Evolutionary conservation across 768 basidiomycete genomes (phyloP).

Genomic region (Hypholoma fasciculare): DNA sequence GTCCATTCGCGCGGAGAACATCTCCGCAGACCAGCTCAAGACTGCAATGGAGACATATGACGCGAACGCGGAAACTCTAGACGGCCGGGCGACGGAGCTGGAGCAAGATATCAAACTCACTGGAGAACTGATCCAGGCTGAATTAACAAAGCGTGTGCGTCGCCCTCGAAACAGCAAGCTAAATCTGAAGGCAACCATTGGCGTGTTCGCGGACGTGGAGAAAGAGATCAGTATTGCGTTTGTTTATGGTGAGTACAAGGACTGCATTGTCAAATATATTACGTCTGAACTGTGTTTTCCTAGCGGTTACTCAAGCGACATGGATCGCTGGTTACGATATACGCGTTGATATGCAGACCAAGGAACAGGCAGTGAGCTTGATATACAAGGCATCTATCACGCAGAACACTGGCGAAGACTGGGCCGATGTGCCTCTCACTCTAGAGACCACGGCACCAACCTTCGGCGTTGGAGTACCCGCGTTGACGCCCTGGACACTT

Average conservation of each 20-base stretch:
- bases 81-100: slow-evolving; percentile 29
- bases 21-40: slow-evolving; percentile 27
- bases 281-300: neutral
- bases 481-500: slow-evolving; percentile 37
- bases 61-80: slow-evolving; percentile 30
- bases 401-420: slow-evolving; percentile 47
- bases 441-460: slow-evolving; percentile 46
- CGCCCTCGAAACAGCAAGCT: slow-evolving; percentile 24
- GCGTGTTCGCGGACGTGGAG: slow-evolving; percentile 35
- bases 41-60: slow-evolving; percentile 34
- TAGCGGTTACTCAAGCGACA: slow-evolving; percentile 35
- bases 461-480: slow-evolving; percentile 36
- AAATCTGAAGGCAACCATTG: slow-evolving; percentile 29
- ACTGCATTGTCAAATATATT: neutral
- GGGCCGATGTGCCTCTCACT: slow-evolving; percentile 40
- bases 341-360: slow-evolving; percentile 39
- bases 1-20: slow-evolving; percentile 32
- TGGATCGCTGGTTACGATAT: slow-evolving; percentile 44
- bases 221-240: slow-evolving; percentile 38
- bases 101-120: slow-evolving; percentile 24
- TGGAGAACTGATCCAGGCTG: slow-evolving; percentile 22
- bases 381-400: slow-evolving; percentile 41
- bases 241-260: slow-evolving; percentile 33
- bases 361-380: slow-evolving; percentile 36
- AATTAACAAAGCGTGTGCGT: slow-evolving; percentile 17